Conservation (phyloP, 805 yeast genomes). For the Metschnikowia cerradonensis region DNA sequence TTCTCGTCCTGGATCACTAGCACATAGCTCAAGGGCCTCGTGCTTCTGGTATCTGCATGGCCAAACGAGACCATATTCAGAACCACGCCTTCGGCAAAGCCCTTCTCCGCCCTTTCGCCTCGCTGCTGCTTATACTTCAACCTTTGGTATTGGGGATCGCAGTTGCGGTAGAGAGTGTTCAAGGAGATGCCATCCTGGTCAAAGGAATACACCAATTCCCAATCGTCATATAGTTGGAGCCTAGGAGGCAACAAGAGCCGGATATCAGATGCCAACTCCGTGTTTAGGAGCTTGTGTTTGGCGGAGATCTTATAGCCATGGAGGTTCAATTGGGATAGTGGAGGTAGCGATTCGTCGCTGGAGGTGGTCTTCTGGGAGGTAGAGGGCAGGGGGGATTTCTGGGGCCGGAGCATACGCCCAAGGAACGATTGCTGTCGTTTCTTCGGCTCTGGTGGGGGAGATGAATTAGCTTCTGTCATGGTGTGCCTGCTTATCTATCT, state of each 20-base stretch:
- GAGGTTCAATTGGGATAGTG: slow-evolving; percentile 54
- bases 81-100: slow-evolving; percentile 36
- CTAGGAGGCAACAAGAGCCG: slow-evolving; percentile 73
- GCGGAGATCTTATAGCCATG: slow-evolving; percentile 60
- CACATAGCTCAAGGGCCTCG: slow-evolving; percentile 62
- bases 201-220: slow-evolving; percentile 77
- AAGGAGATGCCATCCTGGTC: slow-evolving; percentile 92
- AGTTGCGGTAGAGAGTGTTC: slow-evolving; percentile 63
- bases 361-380: not conserved
- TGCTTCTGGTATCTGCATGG: slow-evolving; percentile 16
- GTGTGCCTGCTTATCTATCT: not conserved
- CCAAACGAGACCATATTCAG: slow-evolving; percentile 29
- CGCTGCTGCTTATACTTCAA: slow-evolving; percentile 12
- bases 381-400: slow-evolving; percentile 4
- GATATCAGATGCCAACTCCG: slow-evolving; percentile 69
- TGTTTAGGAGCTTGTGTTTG: slow-evolving; percentile 52
- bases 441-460: slow-evolving; percentile 1
- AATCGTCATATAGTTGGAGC: slow-evolving; percentile 68
- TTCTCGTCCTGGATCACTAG: slow-evolving; percentile 64
- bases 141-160: slow-evolving; percentile 42
- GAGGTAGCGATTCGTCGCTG: slow-evolving; percentile 27
- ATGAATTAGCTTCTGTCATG: not conserved
- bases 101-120: slow-evolving; percentile 21
- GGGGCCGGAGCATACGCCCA: slow-evolving; percentile 9
- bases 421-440: slow-evolving; percentile 6